Base-by-base conservation (phyloP, 768 basidiomycete species). In the Termitomyces sp. region DNA sequence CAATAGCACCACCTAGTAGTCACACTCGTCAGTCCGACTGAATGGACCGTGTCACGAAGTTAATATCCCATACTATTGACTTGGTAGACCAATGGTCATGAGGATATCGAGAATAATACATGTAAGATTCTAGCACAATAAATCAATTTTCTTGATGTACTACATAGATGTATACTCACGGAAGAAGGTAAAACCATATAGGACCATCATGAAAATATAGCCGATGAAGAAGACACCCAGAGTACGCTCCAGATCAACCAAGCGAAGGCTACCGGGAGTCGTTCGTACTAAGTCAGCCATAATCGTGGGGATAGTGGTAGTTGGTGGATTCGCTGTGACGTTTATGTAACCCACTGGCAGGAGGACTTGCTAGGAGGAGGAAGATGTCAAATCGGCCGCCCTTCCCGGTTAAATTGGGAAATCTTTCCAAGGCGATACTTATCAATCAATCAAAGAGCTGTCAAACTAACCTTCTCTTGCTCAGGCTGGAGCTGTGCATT, bases 171-270 rank as follows among this genome's bases (percentile, higher is more conserved):
- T 39, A 16, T 26, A 61, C 62, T 39, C 24, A 63, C 62, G 62
- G 44, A 63, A 63, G 52, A 63, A 63, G 4, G 62, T 63, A 39
- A 61, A 63, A 27, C 62, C 62, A 58, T 63, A 63, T 18, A 63
- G 48, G 7, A 63, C 58, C 62, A 63, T 63, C 55, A 57, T 50
- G 51, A 63, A 59, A 13, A 63, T 59, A 31, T 63, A 63, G 9
- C 62, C 62, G 18, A 63, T 58, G 32, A 63, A 59, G 57, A 59
- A 63, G 18, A 63, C 62, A 14, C 62, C 62, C 27, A 61, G 29
- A 13, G 60, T 61, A 12, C 52, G 59, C 46, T 63, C 62, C 41
- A 63, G 50, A 29, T 63, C 37, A 14, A 59, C 60, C 20, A 61
- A 34, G 13, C 41, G 31, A 43, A 63, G 59, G 53, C 60, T 63